Evolutionary conservation across 108 stramenopile genomes (phyloP), one percentile per base, ranked within the genome.

Genomic region (Pseudonitzschia delicatissima): DNA sequence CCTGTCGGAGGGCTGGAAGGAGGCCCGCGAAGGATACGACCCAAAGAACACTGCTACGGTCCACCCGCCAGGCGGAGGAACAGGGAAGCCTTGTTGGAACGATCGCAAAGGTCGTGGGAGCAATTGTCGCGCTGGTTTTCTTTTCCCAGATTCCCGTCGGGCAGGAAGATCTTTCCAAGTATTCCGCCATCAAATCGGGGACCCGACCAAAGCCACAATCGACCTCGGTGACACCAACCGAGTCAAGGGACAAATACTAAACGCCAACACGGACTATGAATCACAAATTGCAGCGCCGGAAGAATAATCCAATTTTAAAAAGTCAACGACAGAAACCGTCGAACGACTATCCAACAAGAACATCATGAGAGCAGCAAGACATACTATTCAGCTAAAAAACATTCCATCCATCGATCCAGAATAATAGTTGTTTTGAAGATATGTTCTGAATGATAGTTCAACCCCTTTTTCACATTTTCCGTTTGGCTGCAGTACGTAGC

Each of bases 71-170:
- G 40, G 64, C 21, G n/a, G 25, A 29, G 51, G 51, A 28, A 28
- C 51, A 52, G 21, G 57, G 35, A 25, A 64, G 13, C 0, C 3
- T 31, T 62, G 4, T 51, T 33, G 59, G 59, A 39, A 66, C 64
- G 11, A 4, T 77, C 18, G 64, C 32, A 28, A 13, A 61, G 29
- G 47, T 35, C 13, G 53, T 72, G 2, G 66, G 66, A 17, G 27
- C 53, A 6, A 44, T 48, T 27, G 36, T 77, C 2, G 66, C 61
- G 17, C 11, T 68, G 7, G 49, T 48, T 17, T 11, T 71, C 27
- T 77, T 77, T 49, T 73, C 68, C 7, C 76, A 77, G 42, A 50
- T 71, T 34, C 76, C 76, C 4, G 53, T 77, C 23, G 76, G 76
- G 3, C 69, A 71, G 33, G 76, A 77, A 45, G 70, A 72, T 59